phyloP scores from a whole-genome alignment of 139 green algal genomes.

The Mesotaenium endlicherianum region DNA sequence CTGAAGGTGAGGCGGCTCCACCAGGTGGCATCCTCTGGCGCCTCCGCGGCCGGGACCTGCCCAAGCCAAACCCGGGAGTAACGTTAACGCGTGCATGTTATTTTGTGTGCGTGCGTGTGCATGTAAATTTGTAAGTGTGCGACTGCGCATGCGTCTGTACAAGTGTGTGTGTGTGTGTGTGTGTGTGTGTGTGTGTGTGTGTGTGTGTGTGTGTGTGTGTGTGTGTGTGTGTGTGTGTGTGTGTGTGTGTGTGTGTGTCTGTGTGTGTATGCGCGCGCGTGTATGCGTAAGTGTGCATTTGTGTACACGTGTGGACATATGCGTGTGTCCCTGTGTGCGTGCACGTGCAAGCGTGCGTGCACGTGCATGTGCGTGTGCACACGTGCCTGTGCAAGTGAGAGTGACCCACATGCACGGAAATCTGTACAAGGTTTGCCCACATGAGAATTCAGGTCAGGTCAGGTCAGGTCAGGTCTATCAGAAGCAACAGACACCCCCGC shows the following conservation, averaged over 20 bases:
- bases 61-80: too few species aligned
- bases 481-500: too few species aligned
- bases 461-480: too few species aligned
- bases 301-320: not conserved
- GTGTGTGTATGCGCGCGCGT: not conserved
- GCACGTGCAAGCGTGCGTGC: not conserved
- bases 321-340: not conserved
- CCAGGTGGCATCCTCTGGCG: not conserved
- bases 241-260: not conserved
- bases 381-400: too few species aligned
- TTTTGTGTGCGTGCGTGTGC: not conserved
- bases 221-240: not conserved
- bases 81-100: too few species aligned
- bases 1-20: slow-evolving; percentile 41
- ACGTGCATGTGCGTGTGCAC: too few species aligned
- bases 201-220: not conserved
- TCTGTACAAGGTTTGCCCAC: too few species aligned
- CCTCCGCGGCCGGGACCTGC: too few species aligned
- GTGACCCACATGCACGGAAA: too few species aligned
- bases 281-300: not conserved
- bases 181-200: not conserved
- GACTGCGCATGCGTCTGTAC: not conserved
- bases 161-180: not conserved
- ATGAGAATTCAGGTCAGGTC: too few species aligned
- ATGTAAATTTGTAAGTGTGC: not conserved